A percentile compares a stretch with the other conserved stretches of the same genome.
Evolutionary conservation across 495 filamentous ascomycete species (phyloP).

Genomic region (Neurospora discreta): DNA sequence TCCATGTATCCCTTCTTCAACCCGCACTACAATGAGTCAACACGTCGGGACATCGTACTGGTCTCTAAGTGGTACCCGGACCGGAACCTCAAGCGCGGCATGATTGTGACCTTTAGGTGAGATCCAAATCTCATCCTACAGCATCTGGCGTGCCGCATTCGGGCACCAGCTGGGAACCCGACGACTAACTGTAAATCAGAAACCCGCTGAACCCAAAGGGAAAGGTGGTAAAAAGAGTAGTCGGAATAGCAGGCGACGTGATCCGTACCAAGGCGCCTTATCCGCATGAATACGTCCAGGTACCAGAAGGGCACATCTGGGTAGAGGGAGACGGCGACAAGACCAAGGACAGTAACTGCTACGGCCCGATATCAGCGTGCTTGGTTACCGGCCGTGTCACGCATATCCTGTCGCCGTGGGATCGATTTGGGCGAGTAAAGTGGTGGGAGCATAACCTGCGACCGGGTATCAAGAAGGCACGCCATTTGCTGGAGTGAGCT

Average conservation of each 20-base stretch:
- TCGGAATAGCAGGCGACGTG: slow-evolving; percentile 59
- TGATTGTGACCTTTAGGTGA: slow-evolving; percentile 44
- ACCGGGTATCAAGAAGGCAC: slow-evolving; percentile 5
- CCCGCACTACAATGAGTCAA: slow-evolving; percentile 45
- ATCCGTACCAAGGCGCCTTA: slow-evolving; percentile 53
- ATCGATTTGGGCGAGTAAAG: slow-evolving; percentile 35
- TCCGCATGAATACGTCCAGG: slow-evolving; percentile 40
- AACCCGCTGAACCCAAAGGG: slow-evolving; percentile 50
- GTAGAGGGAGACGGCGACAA: slow-evolving; percentile 59
- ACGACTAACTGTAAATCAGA: slow-evolving; percentile 26
- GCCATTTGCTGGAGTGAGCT: background rate
- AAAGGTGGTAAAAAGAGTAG: slow-evolving; percentile 56
- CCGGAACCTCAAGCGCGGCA: slow-evolving; percentile 35
- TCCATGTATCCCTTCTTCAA: slow-evolving; percentile 76
- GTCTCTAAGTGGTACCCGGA: slow-evolving; percentile 38
- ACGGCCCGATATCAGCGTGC: slow-evolving; percentile 53
- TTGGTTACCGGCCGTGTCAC: slow-evolving; percentile 54
- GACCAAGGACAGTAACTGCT: slow-evolving; percentile 63
- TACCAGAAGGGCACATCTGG: slow-evolving; percentile 69
- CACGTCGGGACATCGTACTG: slow-evolving; percentile 42
- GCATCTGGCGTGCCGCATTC: background rate
- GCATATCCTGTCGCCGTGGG: slow-evolving; percentile 50
- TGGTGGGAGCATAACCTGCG: slow-evolving; percentile 37
- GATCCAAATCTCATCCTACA: slow-evolving; percentile 3
- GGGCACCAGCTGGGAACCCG: background rate